These are phyloP conservation scores for Pseudogymnoascus sp. DNA, from an alignment of 2,329 filamentous ascomycete genomes.

Conservation along the genomic window DNA sequence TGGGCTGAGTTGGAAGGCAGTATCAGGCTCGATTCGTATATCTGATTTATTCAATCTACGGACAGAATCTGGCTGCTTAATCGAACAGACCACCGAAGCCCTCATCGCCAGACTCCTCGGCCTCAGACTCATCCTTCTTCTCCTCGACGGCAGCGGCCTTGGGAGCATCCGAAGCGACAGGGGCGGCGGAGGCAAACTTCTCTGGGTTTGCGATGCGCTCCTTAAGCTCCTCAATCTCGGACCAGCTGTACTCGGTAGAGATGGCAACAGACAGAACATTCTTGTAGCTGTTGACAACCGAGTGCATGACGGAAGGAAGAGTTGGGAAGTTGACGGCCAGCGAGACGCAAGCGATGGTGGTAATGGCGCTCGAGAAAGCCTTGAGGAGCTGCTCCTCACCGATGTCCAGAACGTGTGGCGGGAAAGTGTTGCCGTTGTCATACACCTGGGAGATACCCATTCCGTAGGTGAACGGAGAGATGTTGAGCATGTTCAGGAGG, in stretches of 20 bases:
- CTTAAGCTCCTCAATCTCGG: slow-evolving; percentile 95
- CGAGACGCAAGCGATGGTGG: slow-evolving; percentile 82
- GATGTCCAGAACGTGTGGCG: slow-evolving; percentile 79
- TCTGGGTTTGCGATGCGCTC: slow-evolving; percentile 99
- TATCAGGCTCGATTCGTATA: background rate
- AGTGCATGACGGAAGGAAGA: slow-evolving; percentile 92
- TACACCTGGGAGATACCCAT: slow-evolving; percentile 96
- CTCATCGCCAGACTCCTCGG: slow-evolving; percentile 53
- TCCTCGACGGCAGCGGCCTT: slow-evolving; percentile 47
- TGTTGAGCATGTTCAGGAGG: slow-evolving; percentile 99
- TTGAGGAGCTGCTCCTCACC: slow-evolving; percentile 88
- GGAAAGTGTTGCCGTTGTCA: slow-evolving; percentile 92
- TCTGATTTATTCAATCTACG: slow-evolving; percentile 1
- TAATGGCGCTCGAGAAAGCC: slow-evolving; percentile 71
- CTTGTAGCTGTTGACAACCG: slow-evolving; percentile 96
- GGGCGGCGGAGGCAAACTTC: slow-evolving; percentile 79
- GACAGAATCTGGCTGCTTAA: slow-evolving; percentile 31
- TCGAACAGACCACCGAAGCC: slow-evolving; percentile 76
- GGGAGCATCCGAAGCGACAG: slow-evolving; percentile 47
- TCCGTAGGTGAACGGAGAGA: slow-evolving; percentile 99
- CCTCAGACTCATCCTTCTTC: slow-evolving; percentile 57
- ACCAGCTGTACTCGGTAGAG: slow-evolving; percentile 86
- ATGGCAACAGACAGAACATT: slow-evolving; percentile 84
- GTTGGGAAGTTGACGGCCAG: slow-evolving; percentile 93
- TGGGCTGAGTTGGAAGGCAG: background rate